A percentile compares a stretch with the other conserved stretches of the same genome.
These are phyloP conservation scores for Atkinsonella texensis DNA, from an alignment of 2,329 filamentous ascomycete genomes.

Conservation along the genomic window DNA sequence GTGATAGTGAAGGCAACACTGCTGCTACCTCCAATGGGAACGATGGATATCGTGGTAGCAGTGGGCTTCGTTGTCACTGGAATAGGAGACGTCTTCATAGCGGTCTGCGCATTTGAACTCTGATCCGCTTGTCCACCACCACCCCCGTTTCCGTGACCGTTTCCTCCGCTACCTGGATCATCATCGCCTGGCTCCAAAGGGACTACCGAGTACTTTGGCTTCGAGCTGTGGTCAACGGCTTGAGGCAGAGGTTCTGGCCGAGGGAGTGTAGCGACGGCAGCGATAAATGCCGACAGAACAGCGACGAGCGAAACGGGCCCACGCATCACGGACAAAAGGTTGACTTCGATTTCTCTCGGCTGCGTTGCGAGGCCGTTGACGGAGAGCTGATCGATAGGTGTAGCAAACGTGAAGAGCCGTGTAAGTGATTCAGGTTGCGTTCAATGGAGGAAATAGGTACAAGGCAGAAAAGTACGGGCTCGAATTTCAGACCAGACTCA, in stretches of 20 bases:
- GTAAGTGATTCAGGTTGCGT: neutral
- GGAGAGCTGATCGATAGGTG: neutral
- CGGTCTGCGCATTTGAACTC: slow-evolving; percentile 8
- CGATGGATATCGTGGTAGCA: too few relatives aligned
- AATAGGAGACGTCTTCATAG: slow-evolving; percentile 13
- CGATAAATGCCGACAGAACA: slow-evolving; percentile 17
- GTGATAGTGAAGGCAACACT: too few relatives aligned
- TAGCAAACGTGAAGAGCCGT: neutral
- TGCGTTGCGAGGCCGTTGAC: neutral
- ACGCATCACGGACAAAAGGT: slow-evolving; percentile 18
- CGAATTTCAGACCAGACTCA: neutral
- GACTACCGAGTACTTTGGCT: slow-evolving; percentile 27
- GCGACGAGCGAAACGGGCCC: slow-evolving; percentile 17
- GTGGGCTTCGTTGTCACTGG: neutral
- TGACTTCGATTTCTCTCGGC: neutral
- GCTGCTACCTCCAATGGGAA: too few relatives aligned
- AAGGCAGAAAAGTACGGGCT: too few relatives aligned
- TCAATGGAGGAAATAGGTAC: neutral
- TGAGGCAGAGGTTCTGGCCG: slow-evolving; percentile 14
- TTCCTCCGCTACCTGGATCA: slow-evolving; percentile 9
- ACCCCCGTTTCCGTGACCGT: slow-evolving; percentile 3
- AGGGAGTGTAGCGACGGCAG: slow-evolving; percentile 17
- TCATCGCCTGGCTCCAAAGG: slow-evolving; percentile 23
- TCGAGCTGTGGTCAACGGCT: slow-evolving; percentile 9
- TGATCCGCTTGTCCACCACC: slow-evolving; percentile 7